Conservation (phyloP, 345 rosid genomes). For the Psidium friedrichsthalianum region DNA sequence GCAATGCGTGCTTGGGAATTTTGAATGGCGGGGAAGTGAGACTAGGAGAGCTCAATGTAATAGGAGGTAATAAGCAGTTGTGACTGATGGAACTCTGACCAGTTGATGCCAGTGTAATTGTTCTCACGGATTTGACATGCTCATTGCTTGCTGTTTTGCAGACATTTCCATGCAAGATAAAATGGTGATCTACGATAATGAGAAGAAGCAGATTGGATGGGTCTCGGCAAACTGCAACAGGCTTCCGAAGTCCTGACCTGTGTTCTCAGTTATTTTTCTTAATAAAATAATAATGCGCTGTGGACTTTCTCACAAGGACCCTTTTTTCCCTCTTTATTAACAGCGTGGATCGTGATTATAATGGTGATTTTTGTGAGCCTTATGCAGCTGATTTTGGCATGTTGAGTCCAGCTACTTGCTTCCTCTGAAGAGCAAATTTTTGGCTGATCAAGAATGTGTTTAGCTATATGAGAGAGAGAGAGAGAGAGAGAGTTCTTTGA, state of each 20-base stretch:
- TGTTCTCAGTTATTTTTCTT: neutral
- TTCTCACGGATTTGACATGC: neutral
- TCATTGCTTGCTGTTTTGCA: neutral
- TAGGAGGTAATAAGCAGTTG: conserved; percentile 45
- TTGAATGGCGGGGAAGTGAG: conserved; percentile 54
- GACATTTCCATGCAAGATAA: conserved; percentile 38
- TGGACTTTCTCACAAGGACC: conserved; percentile 10
- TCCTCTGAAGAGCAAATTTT: neutral
- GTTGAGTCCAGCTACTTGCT: neutral
- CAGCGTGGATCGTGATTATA: conserved; percentile 37
- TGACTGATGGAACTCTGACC: neutral
- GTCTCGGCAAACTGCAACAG: conserved; percentile 35
- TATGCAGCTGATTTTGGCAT: conserved; percentile 4
- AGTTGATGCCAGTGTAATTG: neutral
- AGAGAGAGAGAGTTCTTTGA: neutral
- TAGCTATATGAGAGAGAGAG: neutral
- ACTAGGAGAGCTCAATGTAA: conserved; percentile 29
- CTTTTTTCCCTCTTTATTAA: conserved; percentile 12
- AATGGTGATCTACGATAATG: conserved; percentile 71
- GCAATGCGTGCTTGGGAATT: conserved; percentile 84
- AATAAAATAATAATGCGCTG: neutral
- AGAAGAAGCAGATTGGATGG: conserved; percentile 72
- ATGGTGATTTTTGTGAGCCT: conserved; percentile 27
- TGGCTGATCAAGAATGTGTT: neutral
- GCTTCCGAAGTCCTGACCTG: conserved; percentile 48